Evolutionary conservation across 192 early-diverging fungal species (phyloP), one percentile per base, ranked within the genome.

Genomic region (Lobosporangium transversale): DNA sequence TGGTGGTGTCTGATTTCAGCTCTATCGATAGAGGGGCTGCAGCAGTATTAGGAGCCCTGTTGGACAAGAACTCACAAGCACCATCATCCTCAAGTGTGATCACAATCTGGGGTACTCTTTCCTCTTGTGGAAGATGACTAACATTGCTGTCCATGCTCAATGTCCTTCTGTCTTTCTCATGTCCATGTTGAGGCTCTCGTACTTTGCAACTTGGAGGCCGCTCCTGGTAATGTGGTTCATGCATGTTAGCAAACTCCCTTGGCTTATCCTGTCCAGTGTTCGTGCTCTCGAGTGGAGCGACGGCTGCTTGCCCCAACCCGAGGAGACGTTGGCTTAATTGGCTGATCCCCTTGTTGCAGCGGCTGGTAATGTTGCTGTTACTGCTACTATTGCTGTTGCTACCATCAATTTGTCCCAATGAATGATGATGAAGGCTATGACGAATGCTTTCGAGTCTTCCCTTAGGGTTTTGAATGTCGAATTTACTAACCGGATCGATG

Each of bases 401-500:
- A 10, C 37, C 8, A 10, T 40, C 37, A 14, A 14, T 14, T 14
- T 14, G 7, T 40, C 14, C 37, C 37, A 40, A 40, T 40, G 37
- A 10, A 40, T 40, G 37, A 40, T 40, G 37, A 14, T 14, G 8
- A 14, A 7, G 8, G 37, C 37, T 40, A 14, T 14, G 66, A 52
- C 18, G 32, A 44, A 24, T 75, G 70, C 37, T n/a, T 11, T 8
- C 27, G 0, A 59, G 55, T 40, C 56, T 61, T 32, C 33, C 33
- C 29, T 54, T 66, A 9, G 70, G 58, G 4, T 47, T 20, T 24
- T 75, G 70, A 33, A 75, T 75, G 32, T 75, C 70, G 24, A 75
- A 75, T 18, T 63, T 58, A 23, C 60, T 24, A 1, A 59, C 58
- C 2, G 48, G 53, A 47, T 76, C 65, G 18, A 32, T 14, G 3